A percentile compares a stretch with the other conserved stretches of the same genome.
Evolutionary conservation across 1,284 basidiomycete genomes (phyloP).

Genomic region (Sanghuangporus baumii): DNA sequence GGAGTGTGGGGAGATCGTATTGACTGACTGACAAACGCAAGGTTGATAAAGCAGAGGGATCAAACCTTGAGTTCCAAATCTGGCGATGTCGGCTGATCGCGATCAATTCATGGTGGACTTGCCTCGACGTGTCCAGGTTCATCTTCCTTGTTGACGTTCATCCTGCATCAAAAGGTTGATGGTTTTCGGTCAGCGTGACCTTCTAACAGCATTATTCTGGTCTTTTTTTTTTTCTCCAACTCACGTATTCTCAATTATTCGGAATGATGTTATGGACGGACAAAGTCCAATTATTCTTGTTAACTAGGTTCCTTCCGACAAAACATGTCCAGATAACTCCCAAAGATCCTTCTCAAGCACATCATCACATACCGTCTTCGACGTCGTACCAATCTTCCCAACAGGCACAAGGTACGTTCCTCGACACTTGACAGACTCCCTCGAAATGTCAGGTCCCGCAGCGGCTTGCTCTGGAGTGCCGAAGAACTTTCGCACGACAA

Average conservation of each 20-base stretch:
- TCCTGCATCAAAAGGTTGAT: too few species aligned
- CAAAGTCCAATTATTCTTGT: background rate
- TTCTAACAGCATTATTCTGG: too few species aligned
- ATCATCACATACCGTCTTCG: conserved; percentile 16
- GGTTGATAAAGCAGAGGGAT: conserved; percentile 2
- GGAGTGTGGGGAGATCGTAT: background rate
- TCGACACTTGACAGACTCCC: conserved; percentile 17
- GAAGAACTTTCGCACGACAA: background rate
- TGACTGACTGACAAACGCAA: background rate
- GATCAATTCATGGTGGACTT: too few species aligned
- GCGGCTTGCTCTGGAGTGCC: background rate
- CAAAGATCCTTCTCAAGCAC: conserved; percentile 19
- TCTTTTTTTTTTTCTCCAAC: too few species aligned
- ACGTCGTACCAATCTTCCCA: conserved; percentile 18
- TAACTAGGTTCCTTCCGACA: conserved; percentile 1
- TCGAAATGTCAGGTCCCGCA: background rate
- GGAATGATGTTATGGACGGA: too few species aligned
- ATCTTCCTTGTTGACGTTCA: too few species aligned
- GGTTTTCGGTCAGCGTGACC: too few species aligned
- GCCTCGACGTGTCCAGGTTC: too few species aligned
- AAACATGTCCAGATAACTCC: conserved; percentile 18
- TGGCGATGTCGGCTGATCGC: background rate
- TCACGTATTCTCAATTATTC: too few species aligned
- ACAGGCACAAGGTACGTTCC: conserved; percentile 21
- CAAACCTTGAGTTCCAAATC: conserved; percentile 1